Evolutionary conservation across 2,329 filamentous ascomycete genomes (phyloP).

Genomic region (Neopestalotiopsis sp.): DNA sequence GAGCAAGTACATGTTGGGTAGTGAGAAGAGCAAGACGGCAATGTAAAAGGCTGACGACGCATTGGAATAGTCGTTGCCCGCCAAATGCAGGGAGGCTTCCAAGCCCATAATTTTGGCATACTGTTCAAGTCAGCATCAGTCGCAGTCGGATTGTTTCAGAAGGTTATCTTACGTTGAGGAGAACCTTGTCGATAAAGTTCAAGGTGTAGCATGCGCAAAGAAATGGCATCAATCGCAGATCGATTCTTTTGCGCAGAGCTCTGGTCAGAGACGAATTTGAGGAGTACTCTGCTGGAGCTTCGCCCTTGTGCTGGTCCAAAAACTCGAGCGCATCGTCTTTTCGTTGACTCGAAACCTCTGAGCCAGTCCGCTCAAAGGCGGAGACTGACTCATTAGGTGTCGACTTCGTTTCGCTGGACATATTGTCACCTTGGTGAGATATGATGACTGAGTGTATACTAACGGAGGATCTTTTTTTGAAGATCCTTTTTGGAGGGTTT

Average conservation of each 20-base stretch:
- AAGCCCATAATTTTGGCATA: conserved; percentile 15
- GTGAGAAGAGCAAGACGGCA: conserved; percentile 2
- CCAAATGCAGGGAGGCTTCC: background rate
- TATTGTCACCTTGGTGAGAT: background rate
- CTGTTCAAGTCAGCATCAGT: background rate
- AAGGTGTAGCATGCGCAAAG: conserved; percentile 2
- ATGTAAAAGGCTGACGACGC: conserved; percentile 12
- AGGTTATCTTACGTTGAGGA: background rate
- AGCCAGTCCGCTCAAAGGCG: background rate
- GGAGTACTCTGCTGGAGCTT: background rate
- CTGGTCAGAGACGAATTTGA: background rate
- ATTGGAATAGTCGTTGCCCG: conserved; percentile 10
- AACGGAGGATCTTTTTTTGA: no score
- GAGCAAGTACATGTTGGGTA: conserved; percentile 7
- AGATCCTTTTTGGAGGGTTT: no score
- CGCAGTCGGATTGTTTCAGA: background rate
- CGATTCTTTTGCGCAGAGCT: conserved; percentile 3
- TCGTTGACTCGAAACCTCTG: background rate
- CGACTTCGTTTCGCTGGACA: background rate
- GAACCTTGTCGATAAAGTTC: conserved; percentile 13
- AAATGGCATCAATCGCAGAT: conserved; percentile 9
- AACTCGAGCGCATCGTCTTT: conserved; percentile 7
- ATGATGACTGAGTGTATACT: background rate
- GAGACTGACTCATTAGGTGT: background rate
- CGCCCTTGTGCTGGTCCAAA: background rate